Evolutionary conservation across 495 filamentous ascomycete species (phyloP).

Genomic region (Penicillium argentinense): DNA sequence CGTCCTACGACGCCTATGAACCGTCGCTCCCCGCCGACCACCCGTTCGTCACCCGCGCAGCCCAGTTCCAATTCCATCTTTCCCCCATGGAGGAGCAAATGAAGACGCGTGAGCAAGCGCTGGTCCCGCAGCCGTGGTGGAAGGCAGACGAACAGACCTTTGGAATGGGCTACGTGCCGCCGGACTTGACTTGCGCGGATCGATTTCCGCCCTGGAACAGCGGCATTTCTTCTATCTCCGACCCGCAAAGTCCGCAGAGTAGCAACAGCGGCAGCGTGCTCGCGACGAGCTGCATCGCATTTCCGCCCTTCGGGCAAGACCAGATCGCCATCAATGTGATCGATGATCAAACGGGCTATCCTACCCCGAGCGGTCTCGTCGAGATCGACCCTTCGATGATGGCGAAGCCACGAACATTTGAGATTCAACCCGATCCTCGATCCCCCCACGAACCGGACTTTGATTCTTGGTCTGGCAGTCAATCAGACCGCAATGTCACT

Average conservation of each 20-base stretch:
- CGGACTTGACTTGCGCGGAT: slow-evolving; percentile 10
- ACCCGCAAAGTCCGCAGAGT: slow-evolving; percentile 23
- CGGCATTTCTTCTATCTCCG: slow-evolving; percentile 20
- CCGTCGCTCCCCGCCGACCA: slow-evolving; percentile 12
- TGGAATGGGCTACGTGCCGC: slow-evolving; percentile 6
- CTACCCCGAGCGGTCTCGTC: slow-evolving; percentile 16
- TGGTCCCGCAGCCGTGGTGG: slow-evolving; percentile 14
- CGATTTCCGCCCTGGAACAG: slow-evolving; percentile 19
- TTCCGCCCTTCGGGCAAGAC: slow-evolving; percentile 21
- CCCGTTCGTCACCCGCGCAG: slow-evolving; percentile 10
- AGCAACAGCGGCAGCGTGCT: slow-evolving; percentile 14
- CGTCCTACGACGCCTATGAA: slow-evolving; percentile 14
- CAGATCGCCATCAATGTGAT: slow-evolving; percentile 11
- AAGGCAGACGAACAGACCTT: slow-evolving; percentile 1
- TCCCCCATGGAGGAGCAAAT: slow-evolving; percentile 6
- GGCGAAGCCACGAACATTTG: not conserved
- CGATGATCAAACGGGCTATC: slow-evolving; percentile 14
- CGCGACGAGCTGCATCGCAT: slow-evolving; percentile 21
- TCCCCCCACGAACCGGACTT: slow-evolving; percentile 18
- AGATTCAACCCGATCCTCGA: slow-evolving; percentile 6
- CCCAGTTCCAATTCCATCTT: slow-evolving; percentile 11
- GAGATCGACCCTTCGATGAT: slow-evolving; percentile 13
- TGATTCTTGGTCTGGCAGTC: slow-evolving; percentile 12
- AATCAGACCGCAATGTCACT: slow-evolving; percentile 17
- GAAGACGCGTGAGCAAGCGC: not conserved